Evolutionary conservation across 345 rosid genomes (phyloP).

Genomic region (Dipteronia sinensis): DNA sequence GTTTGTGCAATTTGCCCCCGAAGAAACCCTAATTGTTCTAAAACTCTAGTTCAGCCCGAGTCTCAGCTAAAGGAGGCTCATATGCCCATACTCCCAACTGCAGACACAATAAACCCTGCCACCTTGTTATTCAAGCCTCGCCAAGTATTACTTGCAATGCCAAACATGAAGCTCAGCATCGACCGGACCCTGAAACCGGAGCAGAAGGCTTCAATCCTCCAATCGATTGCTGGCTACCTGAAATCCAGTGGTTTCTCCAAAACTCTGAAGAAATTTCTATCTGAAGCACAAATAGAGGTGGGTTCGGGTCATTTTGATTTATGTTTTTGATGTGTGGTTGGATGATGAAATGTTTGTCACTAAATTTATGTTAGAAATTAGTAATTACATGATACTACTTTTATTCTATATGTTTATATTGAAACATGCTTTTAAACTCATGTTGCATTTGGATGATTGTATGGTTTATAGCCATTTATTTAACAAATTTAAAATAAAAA

Average conservation of each 20-base stretch:
- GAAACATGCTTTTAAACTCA: too few relatives aligned
- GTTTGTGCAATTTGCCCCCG: too few relatives aligned
- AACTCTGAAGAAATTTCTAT: slow-evolving; percentile 66
- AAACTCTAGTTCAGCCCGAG: neutral
- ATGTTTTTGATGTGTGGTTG: too few relatives aligned
- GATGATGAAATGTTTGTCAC: too few relatives aligned
- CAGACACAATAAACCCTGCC: slow-evolving; percentile 30
- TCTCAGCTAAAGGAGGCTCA: neutral
- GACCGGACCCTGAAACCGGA: slow-evolving; percentile 30
- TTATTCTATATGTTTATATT: neutral
- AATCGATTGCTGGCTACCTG: slow-evolving; percentile 59
- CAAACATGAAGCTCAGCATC: slow-evolving; percentile 26
- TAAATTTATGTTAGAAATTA: too few relatives aligned
- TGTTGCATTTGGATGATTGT: too few relatives aligned
- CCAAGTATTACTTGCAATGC: slow-evolving; percentile 44
- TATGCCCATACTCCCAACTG: slow-evolving; percentile 29
- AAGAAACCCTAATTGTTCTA: slow-evolving; percentile 7
- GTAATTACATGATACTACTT: too few relatives aligned
- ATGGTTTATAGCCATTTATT: too few relatives aligned
- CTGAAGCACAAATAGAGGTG: slow-evolving; percentile 69
- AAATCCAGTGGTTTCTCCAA: slow-evolving; percentile 58
- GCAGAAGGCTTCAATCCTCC: slow-evolving; percentile 44
- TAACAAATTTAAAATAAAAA: too few relatives aligned
- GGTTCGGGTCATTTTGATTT: neutral
- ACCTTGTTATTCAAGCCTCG: slow-evolving; percentile 59